Conservation (phyloP, 73 alveolate genomes). For the Stentor roeselii region DNA sequence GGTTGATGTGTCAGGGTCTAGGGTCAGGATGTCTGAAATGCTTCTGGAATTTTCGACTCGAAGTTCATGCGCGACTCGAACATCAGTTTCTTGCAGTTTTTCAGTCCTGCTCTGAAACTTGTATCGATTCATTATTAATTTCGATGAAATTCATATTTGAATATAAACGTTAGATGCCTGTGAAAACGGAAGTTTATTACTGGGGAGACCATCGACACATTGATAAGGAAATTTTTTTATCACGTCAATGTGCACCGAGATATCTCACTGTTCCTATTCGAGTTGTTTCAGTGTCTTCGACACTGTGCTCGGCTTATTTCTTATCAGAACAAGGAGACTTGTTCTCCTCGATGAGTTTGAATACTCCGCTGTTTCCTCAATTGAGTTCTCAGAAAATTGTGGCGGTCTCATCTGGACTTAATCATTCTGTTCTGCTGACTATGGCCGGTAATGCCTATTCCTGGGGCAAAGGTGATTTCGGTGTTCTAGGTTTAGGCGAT, state of each 20-base stretch:
- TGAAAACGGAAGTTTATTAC: not conserved
- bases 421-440: not conserved
- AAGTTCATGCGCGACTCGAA: not conserved
- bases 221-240: too few relatives aligned
- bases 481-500: not conserved
- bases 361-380: not conserved
- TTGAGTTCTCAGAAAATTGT: not conserved
- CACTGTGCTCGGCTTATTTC: not conserved
- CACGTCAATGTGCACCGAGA: not conserved
- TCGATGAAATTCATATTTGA: too few relatives aligned
- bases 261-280: not conserved
- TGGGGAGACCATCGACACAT: not conserved
- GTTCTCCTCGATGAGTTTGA: not conserved
- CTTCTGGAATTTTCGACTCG: not conserved
- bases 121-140: not conserved
- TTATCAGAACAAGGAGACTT: not conserved
- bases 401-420: not conserved
- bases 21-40: not conserved
- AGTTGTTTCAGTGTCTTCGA: not conserved
- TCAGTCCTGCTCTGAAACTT: constrained; percentile 17
- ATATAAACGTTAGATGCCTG: too few relatives aligned
- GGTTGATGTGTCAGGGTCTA: not conserved
- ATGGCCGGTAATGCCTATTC: not conserved
- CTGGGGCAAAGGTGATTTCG: not conserved
- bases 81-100: constrained; percentile 1